A percentile compares a stretch with the other conserved stretches of the same genome.
These are phyloP conservation scores for Termitomyces sp. DNA, from an alignment of 768 basidiomycete genomes.

Conservation along the genomic window DNA sequence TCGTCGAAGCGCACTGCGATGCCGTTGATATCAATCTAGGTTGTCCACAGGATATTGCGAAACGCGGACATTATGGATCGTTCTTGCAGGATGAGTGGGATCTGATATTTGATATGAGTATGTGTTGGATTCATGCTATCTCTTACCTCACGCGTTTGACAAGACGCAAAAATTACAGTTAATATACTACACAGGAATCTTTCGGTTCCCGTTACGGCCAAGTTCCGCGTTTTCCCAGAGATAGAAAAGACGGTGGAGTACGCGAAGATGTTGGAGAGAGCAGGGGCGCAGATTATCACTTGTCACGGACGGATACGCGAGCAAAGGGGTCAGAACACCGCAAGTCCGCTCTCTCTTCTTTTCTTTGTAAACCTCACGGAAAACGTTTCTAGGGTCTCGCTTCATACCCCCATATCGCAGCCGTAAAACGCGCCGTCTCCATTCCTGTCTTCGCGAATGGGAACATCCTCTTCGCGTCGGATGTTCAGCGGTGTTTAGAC, in stretches of 20 bases:
- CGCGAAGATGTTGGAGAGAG: slow-evolving; percentile 91
- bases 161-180: too few relatives aligned
- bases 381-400: slow-evolving; percentile 81
- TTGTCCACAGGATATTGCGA: slow-evolving; percentile 95
- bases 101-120: slow-evolving; percentile 23
- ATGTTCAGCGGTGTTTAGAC: slow-evolving; percentile 74
- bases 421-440: slow-evolving; percentile 85
- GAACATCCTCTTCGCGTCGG: slow-evolving; percentile 85
- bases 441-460: slow-evolving; percentile 98
- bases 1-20: slow-evolving; percentile 79
- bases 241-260: slow-evolving; percentile 89
- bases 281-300: slow-evolving; percentile 92
- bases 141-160: too few relatives aligned
- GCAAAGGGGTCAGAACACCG: slow-evolving; percentile 83
- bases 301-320: slow-evolving; percentile 92
- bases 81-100: slow-evolving; percentile 97
- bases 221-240: slow-evolving; percentile 88
- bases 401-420: slow-evolving; percentile 85
- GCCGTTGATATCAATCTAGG: slow-evolving; percentile 94
- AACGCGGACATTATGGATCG: slow-evolving; percentile 80
- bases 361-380: too few relatives aligned
- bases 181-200: slow-evolving; percentile 82
- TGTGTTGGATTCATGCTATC: not conserved
- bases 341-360: slow-evolving; percentile 24
- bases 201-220: slow-evolving; percentile 88